phyloP scores from a whole-genome alignment of 1,284 basidiomycete genomes.

The Tilletia walkeri region DNA sequence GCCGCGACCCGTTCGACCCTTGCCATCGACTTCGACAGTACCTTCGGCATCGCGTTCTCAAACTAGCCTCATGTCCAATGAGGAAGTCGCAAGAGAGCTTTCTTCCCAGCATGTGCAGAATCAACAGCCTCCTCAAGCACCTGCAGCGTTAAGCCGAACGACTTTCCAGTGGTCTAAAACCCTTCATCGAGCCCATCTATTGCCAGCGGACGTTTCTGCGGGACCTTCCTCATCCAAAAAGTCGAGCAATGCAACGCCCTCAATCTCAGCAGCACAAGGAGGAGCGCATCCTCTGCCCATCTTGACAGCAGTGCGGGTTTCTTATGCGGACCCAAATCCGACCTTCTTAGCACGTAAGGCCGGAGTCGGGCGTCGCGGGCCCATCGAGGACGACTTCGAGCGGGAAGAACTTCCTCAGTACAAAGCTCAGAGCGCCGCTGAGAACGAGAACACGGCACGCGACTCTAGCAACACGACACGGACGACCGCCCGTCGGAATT shows the following conservation, averaged over 20 bases:
- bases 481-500: not conserved
- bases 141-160: constrained; percentile 31
- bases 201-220: constrained; percentile 28
- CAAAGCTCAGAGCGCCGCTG: constrained; percentile 2
- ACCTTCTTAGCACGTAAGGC: not conserved
- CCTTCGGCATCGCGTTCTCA: not conserved
- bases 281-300: constrained; percentile 39
- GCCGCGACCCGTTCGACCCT: constrained; percentile 26
- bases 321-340: constrained; percentile 8
- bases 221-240: not conserved
- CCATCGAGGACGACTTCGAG: constrained; percentile 16
- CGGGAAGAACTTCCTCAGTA: constrained; percentile 16
- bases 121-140: too few relatives aligned
- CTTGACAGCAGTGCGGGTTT: constrained; percentile 43
- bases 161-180: constrained; percentile 50
- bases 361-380: constrained; percentile 7
- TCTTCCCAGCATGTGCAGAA: not conserved
- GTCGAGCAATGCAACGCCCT: not conserved
- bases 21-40: not conserved
- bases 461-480: not conserved
- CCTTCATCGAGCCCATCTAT: not conserved
- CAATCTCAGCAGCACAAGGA: not conserved
- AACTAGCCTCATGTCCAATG: constrained; percentile 2
- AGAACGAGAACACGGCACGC: not conserved
- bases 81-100: not conserved